phyloP scores from a whole-genome alignment of 257 asterid species.

The Phtheirospermum japonicum region DNA sequence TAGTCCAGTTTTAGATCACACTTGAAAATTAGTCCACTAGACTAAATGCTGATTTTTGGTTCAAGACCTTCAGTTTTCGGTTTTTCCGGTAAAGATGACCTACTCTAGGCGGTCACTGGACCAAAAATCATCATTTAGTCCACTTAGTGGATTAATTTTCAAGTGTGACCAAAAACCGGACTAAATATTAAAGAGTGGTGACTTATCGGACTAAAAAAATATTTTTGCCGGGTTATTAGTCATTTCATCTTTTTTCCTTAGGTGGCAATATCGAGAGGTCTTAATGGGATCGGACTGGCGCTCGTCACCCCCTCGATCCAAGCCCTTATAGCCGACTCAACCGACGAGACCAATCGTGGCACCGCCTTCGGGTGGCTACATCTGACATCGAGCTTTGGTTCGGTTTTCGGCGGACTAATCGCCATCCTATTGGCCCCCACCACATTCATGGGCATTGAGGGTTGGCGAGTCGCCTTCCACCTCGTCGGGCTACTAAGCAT shows the following conservation, averaged over 20 bases:
- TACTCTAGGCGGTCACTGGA: too few relatives aligned
- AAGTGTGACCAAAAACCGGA: too few relatives aligned
- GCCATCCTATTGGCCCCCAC: slow-evolving; percentile 65
- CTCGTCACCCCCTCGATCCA: slow-evolving; percentile 79
- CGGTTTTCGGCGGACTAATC: slow-evolving; percentile 65
- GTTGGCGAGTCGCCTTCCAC: slow-evolving; percentile 89
- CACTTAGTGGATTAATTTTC: too few relatives aligned
- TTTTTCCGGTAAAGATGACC: too few relatives aligned
- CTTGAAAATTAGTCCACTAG: too few relatives aligned
- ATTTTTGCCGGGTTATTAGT: too few relatives aligned
- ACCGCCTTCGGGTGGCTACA: slow-evolving; percentile 90
- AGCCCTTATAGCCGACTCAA: slow-evolving; percentile 90
- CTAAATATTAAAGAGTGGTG: too few relatives aligned
- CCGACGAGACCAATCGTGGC: slow-evolving; percentile 75
- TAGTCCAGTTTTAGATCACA: too few relatives aligned
- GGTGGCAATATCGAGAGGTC: slow-evolving; percentile 89
- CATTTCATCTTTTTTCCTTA: slow-evolving; percentile 8
- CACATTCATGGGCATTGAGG: slow-evolving; percentile 70
- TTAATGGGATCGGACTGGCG: slow-evolving; percentile 92
- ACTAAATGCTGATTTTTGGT: too few relatives aligned
- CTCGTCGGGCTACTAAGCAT: slow-evolving; percentile 63
- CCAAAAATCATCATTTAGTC: too few relatives aligned
- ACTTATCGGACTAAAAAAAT: too few relatives aligned
- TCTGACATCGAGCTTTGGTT: slow-evolving; percentile 63
- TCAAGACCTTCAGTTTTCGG: too few relatives aligned